Base-by-base conservation (phyloP, 2,329 filamentous ascomycete species). In the Pseudofabraea citricarpa region DNA sequence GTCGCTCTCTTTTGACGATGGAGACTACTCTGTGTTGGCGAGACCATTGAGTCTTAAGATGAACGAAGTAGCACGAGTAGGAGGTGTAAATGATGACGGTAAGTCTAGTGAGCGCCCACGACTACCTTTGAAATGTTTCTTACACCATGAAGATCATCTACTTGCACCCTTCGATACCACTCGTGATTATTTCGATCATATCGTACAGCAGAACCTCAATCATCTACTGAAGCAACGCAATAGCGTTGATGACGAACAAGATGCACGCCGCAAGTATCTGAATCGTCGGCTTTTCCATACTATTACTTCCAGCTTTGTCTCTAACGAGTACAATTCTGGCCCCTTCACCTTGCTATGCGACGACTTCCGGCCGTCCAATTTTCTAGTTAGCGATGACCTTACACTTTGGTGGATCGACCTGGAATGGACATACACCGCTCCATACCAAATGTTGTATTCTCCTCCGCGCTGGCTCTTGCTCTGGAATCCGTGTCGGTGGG, bases 291-390 rank as follows among this genome's bases (percentile, higher is more conserved):
- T 40, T 40, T 24, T 40, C 24, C n/a, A 44, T 20, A 20, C 42
- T 19, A 35, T 44, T 16, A 26, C 24, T 20, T 36, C 42, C 23
- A 31, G 27, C 23, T 44, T 33, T 29, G 20, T 40, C 36, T 40
- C 36, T 27, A 35, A 44, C 16, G 27, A 44, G 24, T 21, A 44
- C 27, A 32, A 44, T 36, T 20, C 20, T 33, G 36, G 16, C n/a
- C n/a, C n/a, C 27, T 44, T 44, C 36, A 44, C 36, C 18, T 27
- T 44, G 22, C 26, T 44, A 20, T 44, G 42, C 36, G 42, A 44
- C 36, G 42, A 44, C 35, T 40, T 44, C 27, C 36, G 42, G 16
- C 36, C 35, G n/a, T 38, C 16, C 20, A 44, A 44, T 13, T 33
- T 44, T n/a, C 20, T 44, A 32, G 24, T 44, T 16, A 23, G 36